Evolutionary conservation across 1,139 yeast genomes (phyloP).

Genomic region (Kodamaea arcana): DNA sequence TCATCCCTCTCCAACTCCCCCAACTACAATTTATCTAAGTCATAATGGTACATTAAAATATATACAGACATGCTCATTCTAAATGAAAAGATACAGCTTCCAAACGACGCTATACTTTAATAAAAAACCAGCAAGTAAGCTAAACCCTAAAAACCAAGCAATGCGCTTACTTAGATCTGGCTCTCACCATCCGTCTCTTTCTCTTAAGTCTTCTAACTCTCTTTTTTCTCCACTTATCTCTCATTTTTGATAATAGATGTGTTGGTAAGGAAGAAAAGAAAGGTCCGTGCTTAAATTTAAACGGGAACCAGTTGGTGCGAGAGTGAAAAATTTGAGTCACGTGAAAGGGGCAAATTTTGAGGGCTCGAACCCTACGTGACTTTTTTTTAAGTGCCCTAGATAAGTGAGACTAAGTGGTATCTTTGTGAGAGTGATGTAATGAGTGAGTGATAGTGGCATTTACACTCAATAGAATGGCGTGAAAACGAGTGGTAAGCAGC

Average conservation of each 20-base stretch:
- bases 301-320: neutral
- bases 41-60: constrained; percentile 1
- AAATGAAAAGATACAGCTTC: neutral
- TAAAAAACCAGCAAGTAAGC: constrained; percentile 1
- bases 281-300: constrained; percentile 1
- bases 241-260: constrained; percentile 49
- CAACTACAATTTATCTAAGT: neutral
- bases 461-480: too few relatives aligned
- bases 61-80: constrained; percentile 1
- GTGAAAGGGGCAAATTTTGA: neutral
- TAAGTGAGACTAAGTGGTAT: neutral
- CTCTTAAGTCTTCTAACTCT: constrained; percentile 99
- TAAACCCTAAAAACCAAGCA: constrained; percentile 8
- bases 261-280: constrained; percentile 11
- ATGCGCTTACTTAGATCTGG: constrained; percentile 93
- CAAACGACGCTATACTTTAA: neutral
- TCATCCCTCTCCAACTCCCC: too few relatives aligned
- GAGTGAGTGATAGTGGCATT: neutral
- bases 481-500: too few relatives aligned
- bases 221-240: constrained; percentile 98
- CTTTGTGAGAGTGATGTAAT: neutral
- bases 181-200: constrained; percentile 99
- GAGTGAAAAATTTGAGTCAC: neutral
- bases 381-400: neutral
- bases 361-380: neutral